A percentile compares a stretch with the other conserved stretches of the same genome.
These are phyloP conservation scores for Pedinophyceae sp. DNA, from an alignment of 139 green algal species.

Conservation along the genomic window DNA sequence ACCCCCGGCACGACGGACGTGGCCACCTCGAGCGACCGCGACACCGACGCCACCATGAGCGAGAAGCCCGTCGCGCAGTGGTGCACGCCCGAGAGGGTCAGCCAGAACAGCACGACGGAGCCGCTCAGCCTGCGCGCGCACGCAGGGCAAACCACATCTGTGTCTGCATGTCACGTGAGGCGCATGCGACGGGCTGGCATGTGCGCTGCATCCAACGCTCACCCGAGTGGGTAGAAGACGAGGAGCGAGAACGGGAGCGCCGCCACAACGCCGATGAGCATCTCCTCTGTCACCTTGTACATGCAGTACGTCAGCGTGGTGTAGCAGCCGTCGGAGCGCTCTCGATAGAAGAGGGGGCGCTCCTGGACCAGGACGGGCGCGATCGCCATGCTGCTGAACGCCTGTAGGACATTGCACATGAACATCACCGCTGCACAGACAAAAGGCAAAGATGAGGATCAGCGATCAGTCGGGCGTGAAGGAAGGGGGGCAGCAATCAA, in stretches of 20 bases:
- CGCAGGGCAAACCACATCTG: too few relatives aligned
- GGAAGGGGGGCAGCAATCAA: too few relatives aligned
- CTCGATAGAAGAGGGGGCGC: constrained; percentile 11
- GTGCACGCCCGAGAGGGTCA: too few relatives aligned
- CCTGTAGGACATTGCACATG: too few relatives aligned
- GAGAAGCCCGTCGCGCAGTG: too few relatives aligned
- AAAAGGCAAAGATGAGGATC: not conserved
- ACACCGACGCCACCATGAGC: too few relatives aligned
- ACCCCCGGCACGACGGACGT: not conserved
- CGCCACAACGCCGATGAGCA: not conserved
- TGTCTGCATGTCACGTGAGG: not conserved
- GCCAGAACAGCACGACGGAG: too few relatives aligned
- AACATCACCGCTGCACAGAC: too few relatives aligned
- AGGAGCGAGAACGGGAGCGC: not conserved
- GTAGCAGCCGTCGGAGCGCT: constrained; percentile 16
- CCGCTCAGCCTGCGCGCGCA: too few relatives aligned
- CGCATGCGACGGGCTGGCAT: not conserved
- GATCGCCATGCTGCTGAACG: constrained; percentile 6
- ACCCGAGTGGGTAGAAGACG: not conserved
- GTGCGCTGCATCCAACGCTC: too few relatives aligned
- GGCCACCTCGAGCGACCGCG: too few relatives aligned
- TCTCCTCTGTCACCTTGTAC: not conserved
- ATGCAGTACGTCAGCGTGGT: constrained; percentile 2
- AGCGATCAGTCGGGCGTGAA: too few relatives aligned
- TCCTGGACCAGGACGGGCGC: constrained; percentile 14